Conservation (phyloP, 2,329 filamentous ascomycete genomes). For the Xylaria hypoxylon region DNA sequence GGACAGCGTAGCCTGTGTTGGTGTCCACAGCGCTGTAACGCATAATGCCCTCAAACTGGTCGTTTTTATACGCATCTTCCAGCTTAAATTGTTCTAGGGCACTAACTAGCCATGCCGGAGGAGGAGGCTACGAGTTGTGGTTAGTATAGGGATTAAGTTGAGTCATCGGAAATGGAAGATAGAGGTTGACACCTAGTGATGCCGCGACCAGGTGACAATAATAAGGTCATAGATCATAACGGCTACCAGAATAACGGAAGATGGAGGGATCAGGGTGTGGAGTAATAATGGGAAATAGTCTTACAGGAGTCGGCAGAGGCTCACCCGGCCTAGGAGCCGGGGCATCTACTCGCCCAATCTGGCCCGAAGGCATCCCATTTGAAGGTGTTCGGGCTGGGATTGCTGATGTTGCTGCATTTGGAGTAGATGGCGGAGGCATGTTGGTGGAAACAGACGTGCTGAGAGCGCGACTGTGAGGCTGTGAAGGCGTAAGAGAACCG, state of each 20-base stretch:
- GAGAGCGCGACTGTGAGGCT: slow-evolving; percentile 62
- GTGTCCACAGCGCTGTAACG: slow-evolving; percentile 85
- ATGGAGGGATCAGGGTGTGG: slow-evolving; percentile 42
- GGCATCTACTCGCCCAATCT: slow-evolving; percentile 76
- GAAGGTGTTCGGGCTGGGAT: slow-evolving; percentile 40
- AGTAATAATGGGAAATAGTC: slow-evolving; percentile 50
- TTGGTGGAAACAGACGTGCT: slow-evolving; percentile 52
- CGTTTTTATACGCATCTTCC: slow-evolving; percentile 74
- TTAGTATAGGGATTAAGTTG: slow-evolving; percentile 43
- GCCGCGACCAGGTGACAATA: slow-evolving; percentile 36
- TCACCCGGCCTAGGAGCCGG: slow-evolving; percentile 70
- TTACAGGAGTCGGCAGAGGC: slow-evolving; percentile 70
- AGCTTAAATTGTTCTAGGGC: slow-evolving; percentile 78
- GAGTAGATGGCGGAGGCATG: slow-evolving; percentile 53
- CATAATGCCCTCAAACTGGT: slow-evolving; percentile 91
- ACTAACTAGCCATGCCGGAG: slow-evolving; percentile 84
- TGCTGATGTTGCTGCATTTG: slow-evolving; percentile 45
- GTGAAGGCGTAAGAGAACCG: slow-evolving; percentile 58
- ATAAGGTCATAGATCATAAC: slow-evolving; percentile 48
- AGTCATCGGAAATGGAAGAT: slow-evolving; percentile 25
- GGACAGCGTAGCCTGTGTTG: slow-evolving; percentile 72
- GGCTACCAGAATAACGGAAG: slow-evolving; percentile 50
- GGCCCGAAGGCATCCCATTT: slow-evolving; percentile 58
- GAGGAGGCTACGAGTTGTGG: slow-evolving; percentile 71
- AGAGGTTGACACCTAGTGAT: slow-evolving; percentile 29